These are phyloP conservation scores for Leucaena leucocephala DNA, from an alignment of 306 rosid species.

Conservation along the genomic window DNA sequence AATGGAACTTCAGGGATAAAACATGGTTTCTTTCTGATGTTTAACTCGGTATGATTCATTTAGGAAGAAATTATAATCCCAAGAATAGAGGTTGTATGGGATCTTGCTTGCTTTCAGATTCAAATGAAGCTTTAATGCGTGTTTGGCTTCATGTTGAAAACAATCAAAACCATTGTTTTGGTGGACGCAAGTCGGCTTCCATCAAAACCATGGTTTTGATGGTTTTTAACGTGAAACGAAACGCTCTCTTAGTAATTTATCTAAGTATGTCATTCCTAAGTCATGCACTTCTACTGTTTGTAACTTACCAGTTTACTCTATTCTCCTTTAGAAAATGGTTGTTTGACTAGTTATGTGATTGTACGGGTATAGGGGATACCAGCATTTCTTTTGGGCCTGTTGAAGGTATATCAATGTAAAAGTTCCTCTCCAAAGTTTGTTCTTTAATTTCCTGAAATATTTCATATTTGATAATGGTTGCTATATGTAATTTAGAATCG, in stretches of 20 bases:
- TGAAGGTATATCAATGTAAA: constrained; percentile 68
- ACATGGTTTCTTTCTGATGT: no score
- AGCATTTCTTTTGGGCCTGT: constrained; percentile 85
- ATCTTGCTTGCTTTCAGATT: no score
- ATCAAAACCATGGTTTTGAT: no score
- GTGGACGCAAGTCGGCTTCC: no score
- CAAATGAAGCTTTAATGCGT: no score
- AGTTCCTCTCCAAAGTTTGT: constrained; percentile 5
- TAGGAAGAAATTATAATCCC: no score
- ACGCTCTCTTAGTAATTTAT: not conserved
- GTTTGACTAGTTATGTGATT: constrained; percentile 41
- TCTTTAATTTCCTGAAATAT: constrained; percentile 15
- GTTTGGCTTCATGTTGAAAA: no score
- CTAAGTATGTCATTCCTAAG: not conserved
- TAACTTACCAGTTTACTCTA: constrained; percentile 16
- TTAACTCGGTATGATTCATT: no score
- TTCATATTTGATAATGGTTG: constrained; percentile 20
- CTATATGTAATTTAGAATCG: constrained; percentile 13
- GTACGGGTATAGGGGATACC: constrained; percentile 82
- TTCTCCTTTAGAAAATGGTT: constrained; percentile 21
- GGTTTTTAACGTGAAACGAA: not conserved
- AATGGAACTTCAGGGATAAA: no score
- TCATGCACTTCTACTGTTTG: constrained; percentile 24
- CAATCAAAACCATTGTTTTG: no score
- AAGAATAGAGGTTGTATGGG: no score